Percentiles rank a stretch among this genome's conserved stretches.
phyloP scores from a whole-genome alignment of 495 filamentous ascomycete species.

The Penicillium canariense region DNA sequence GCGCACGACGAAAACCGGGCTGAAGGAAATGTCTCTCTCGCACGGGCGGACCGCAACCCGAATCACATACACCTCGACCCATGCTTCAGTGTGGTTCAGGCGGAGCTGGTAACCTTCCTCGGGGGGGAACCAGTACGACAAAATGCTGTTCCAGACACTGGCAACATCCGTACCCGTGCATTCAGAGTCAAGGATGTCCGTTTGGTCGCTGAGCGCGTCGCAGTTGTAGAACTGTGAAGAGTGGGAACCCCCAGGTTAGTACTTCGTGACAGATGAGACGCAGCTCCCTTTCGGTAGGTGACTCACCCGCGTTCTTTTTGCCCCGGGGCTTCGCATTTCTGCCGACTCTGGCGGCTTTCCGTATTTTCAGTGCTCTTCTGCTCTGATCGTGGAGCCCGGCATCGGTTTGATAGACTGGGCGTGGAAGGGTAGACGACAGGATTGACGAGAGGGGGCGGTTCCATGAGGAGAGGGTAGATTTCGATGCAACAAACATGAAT shows the following conservation, averaged over 20 bases:
- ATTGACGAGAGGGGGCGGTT: too few relatives aligned
- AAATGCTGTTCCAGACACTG: constrained; percentile 2
- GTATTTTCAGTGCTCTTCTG: too few relatives aligned
- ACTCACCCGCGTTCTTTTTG: neutral
- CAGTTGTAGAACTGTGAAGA: neutral
- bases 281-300: neutral
- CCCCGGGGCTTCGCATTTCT: neutral
- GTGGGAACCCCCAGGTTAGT: neutral
- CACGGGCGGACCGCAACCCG: neutral
- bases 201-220: neutral
- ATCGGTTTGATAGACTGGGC: too few relatives aligned
- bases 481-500: too few relatives aligned
- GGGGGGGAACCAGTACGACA: neutral
- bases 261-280: neutral
- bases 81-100: neutral
- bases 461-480: too few relatives aligned
- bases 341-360: too few relatives aligned
- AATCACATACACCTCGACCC: constrained; percentile 1
- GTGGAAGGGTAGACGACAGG: too few relatives aligned
- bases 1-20: neutral
- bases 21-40: neutral
- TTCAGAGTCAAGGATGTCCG: neutral
- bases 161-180: neutral
- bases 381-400: too few relatives aligned
- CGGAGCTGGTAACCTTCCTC: constrained; percentile 1